These are phyloP conservation scores for Cyclotella sp. DNA, from an alignment of 108 stramenopile genomes.

Conservation along the genomic window DNA sequence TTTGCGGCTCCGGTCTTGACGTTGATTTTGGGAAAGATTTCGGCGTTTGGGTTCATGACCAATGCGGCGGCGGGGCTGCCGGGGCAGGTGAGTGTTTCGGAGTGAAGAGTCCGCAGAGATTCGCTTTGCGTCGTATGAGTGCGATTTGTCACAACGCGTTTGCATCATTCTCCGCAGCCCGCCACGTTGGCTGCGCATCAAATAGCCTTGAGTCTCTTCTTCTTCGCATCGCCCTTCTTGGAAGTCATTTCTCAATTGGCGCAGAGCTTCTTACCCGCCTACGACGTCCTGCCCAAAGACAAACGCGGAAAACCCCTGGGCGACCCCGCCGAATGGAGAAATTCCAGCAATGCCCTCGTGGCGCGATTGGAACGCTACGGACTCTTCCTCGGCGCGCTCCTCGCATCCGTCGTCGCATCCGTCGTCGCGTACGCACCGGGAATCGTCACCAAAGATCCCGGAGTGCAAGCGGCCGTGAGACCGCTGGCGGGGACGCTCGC, in stretches of 20 bases:
- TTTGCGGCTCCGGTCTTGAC: constrained; percentile 90
- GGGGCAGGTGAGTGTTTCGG: constrained; percentile 45
- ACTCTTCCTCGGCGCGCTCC: constrained; percentile 56
- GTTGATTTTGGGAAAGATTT: constrained; percentile 83
- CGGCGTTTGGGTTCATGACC: constrained; percentile 91
- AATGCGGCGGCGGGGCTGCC: constrained; percentile 84
- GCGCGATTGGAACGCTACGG: constrained; percentile 68
- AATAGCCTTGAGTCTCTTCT: constrained; percentile 83
- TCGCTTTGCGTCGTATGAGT: no score
- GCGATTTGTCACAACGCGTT: no score
- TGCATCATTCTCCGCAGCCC: constrained; percentile 34
- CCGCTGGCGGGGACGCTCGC: constrained; percentile 78
- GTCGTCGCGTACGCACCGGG: constrained; percentile 73
- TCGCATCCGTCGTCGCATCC: constrained; percentile 68
- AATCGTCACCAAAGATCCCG: constrained; percentile 69
- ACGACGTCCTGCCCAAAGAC: constrained; percentile 31
- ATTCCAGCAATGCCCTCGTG: constrained; percentile 46
- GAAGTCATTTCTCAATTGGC: constrained; percentile 89
- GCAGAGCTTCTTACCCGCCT: constrained; percentile 78
- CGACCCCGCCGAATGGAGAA: constrained; percentile 56
- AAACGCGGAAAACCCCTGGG: constrained; percentile 33
- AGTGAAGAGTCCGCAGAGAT: no score
- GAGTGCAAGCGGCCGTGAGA: constrained; percentile 73
- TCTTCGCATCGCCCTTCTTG: constrained; percentile 86
- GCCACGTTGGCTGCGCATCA: constrained; percentile 84